Conservation (phyloP, 805 yeast species). For the Sugiyamaella smithiae region DNA sequence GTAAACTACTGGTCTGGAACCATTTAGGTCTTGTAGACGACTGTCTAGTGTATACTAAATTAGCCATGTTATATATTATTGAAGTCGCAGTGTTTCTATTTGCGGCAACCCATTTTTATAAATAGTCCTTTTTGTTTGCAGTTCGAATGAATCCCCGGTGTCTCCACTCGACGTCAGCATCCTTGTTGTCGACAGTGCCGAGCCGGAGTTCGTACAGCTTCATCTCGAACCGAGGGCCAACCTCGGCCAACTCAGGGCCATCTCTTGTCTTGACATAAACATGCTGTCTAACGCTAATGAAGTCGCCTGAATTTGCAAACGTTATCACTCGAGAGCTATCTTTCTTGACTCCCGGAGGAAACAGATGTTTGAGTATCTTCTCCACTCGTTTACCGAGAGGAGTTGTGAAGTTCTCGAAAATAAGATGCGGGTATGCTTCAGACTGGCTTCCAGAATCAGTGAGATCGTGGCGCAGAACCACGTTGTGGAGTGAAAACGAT, state of each 20-base stretch:
- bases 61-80: no score
- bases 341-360: constrained; percentile 95
- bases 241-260: constrained; percentile 86
- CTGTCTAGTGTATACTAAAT: no score
- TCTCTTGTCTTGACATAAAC: constrained; percentile 87
- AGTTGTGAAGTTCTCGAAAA: constrained; percentile 85
- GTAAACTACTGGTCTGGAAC: no score
- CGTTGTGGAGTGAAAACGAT: constrained; percentile 90
- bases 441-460: constrained; percentile 80
- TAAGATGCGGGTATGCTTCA: constrained; percentile 90
- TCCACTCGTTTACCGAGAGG: constrained; percentile 79
- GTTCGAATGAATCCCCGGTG: constrained; percentile 90
- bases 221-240: constrained; percentile 99
- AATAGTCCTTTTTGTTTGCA: constrained; percentile 89
- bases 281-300: constrained; percentile 92
- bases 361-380: constrained; percentile 77
- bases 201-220: constrained; percentile 79
- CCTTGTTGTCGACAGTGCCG: constrained; percentile 91
- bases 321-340: constrained; percentile 90
- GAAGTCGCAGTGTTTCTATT: no score
- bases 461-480: constrained; percentile 89
- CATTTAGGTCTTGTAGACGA: no score
- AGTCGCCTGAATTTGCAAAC: constrained; percentile 87
- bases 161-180: constrained; percentile 98
- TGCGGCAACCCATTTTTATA: no score